Base-by-base conservation (phyloP, 305 asterid genomes). In the Fraxinus dipetala region DNA sequence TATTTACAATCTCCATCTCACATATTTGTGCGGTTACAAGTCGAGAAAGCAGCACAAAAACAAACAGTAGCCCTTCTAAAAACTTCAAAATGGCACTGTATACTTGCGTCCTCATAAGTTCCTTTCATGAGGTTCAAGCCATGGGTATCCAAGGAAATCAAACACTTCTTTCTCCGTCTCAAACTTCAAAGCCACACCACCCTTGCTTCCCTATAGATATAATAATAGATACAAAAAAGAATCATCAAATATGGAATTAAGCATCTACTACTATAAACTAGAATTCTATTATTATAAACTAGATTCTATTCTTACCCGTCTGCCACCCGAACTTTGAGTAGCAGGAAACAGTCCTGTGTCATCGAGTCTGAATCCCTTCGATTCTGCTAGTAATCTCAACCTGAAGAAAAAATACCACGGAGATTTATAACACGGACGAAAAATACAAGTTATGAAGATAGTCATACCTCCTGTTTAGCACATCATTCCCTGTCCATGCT, bases 401-500 rank as follows among this genome's bases (percentile, higher is more conserved):
- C 99, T 94, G 91, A 78, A 84, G 35, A 14, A 67, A 31, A 31
- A 59, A 16, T 43, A 22, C 75, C 78, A 76, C 5, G 32, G 76
- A 34, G 69, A 70, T 30, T 72, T 51, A 59, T 48, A 48, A 13
- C 59, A 48, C 59, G 20, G 20, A 48, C 6, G 59, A 48, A 2
- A 76, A 76, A 45, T 65, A 6, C 16, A 18, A 35, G 79, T 78
- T 43, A 59, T n/a, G 77, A 61, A 83, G 56, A 83, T 48, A 75
- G 79, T 72, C 90, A 56, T 32, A 93, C 99, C 99, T 94, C 84
- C 98, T 81, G 89, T 94, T 96, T 51, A 96, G 86, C 56, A 94
- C 97, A 65, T 96, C 99, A 77, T 96, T 96, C 35, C 99, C 98
- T 3, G 99, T 96, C 99, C 99, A 94, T 70, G 97, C 95, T 87